Evolutionary conservation across 2,329 filamentous ascomycete species (phyloP).

Genomic region (Elsinoe batatas): DNA sequence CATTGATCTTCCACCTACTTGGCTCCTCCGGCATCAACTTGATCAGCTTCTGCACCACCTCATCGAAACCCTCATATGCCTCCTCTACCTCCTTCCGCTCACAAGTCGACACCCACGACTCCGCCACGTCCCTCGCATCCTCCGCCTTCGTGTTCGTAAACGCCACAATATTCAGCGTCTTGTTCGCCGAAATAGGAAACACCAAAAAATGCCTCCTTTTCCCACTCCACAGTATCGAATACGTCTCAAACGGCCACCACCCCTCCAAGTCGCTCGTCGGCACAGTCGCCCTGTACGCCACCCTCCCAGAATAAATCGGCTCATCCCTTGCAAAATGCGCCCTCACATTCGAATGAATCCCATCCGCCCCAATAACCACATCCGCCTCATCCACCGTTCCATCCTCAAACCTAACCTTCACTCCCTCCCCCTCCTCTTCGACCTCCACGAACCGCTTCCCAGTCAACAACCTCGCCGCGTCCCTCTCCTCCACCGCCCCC

Average conservation of each 20-base stretch:
- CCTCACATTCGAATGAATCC: constrained; percentile 49
- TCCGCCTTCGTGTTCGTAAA: constrained; percentile 27
- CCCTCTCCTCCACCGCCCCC: constrained; percentile 18
- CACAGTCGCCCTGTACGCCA: constrained; percentile 31
- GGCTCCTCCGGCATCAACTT: constrained; percentile 19
- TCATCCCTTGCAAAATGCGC: constrained; percentile 41
- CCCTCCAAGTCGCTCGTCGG: constrained; percentile 7
- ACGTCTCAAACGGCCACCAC: constrained; percentile 19
- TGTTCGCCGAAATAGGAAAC: constrained; percentile 30
- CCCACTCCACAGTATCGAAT: constrained; percentile 25
- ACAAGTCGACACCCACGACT: constrained; percentile 29
- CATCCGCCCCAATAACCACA: constrained; percentile 48
- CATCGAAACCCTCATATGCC: constrained; percentile 20
- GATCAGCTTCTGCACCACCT: constrained; percentile 22
- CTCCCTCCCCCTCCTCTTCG: constrained; percentile 24
- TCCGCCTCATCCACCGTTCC: constrained; percentile 32
- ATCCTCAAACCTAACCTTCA: constrained; percentile 41
- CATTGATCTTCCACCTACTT: constrained; percentile 22
- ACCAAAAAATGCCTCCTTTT: constrained; percentile 30
- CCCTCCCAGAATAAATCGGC: constrained; percentile 43
- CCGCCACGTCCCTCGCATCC: constrained; percentile 26
- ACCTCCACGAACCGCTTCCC: constrained; percentile 21
- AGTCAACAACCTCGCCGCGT: constrained; percentile 22
- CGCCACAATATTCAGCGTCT: constrained; percentile 30
- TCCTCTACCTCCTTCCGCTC: constrained; percentile 21